Conservation (phyloP, 306 rosid genomes). For the Cotoneaster glaucophyllus region DNA sequence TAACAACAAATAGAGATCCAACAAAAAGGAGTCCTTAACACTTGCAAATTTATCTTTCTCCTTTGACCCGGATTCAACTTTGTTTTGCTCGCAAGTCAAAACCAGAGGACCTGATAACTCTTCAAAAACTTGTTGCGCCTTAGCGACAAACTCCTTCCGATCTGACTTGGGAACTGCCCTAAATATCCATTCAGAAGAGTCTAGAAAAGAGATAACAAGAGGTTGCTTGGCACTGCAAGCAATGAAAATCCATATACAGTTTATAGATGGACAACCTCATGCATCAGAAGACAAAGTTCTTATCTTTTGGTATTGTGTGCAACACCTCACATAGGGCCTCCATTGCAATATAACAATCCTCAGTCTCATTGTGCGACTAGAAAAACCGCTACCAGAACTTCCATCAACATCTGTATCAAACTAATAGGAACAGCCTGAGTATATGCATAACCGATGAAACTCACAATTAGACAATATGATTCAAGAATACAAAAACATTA, state of each 20-base stretch:
- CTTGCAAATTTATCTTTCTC: constrained; percentile 88
- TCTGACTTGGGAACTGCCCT: constrained; percentile 73
- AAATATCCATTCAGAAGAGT: constrained; percentile 83
- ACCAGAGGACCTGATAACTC: constrained; percentile 74
- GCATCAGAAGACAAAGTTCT: not conserved
- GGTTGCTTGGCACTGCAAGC: constrained; percentile 63
- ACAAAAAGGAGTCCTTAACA: constrained; percentile 2
- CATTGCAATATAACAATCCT: constrained; percentile 73
- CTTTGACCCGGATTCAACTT: constrained; percentile 74
- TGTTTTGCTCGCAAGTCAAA: constrained; percentile 91
- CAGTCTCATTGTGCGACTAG: constrained; percentile 24
- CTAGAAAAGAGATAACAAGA: constrained; percentile 88
- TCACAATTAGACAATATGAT: not conserved
- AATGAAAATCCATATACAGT: constrained; percentile 8
- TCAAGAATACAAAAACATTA: not conserved
- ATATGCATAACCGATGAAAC: not conserved
- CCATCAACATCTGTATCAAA: not conserved
- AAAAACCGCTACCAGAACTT: not conserved
- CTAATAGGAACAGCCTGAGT: no score
- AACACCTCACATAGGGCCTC: constrained; percentile 79
- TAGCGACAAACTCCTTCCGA: constrained; percentile 62
- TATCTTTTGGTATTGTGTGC: not conserved
- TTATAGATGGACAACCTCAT: not conserved
- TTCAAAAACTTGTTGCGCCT: constrained; percentile 76
- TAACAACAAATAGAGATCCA: not conserved